phyloP scores from a whole-genome alignment of 805 yeast genomes.

The Clavispora phyllophila region DNA sequence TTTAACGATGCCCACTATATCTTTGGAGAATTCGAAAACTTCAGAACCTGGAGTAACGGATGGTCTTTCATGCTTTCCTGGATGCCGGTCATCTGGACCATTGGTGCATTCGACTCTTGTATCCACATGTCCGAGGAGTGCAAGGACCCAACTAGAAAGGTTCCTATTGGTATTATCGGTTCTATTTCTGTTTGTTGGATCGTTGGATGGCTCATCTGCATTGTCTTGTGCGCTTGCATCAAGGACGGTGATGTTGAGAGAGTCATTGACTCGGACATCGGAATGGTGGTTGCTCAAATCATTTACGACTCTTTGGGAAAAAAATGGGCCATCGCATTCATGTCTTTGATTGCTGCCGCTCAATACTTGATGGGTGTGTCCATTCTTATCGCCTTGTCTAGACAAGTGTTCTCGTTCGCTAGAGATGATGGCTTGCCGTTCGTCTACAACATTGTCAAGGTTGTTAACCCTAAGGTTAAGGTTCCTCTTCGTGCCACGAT shows the following conservation, averaged over 20 bases:
- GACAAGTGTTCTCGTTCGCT: conserved; percentile 71
- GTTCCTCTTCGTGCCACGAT: conserved; percentile 58
- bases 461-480: conserved; percentile 46
- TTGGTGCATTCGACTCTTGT: conserved; percentile 64
- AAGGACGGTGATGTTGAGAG: conserved; percentile 30
- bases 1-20: conserved; percentile 50
- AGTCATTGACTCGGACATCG: conserved; percentile 22
- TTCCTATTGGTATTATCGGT: conserved; percentile 58
- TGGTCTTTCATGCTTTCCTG: conserved; percentile 48
- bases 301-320: conserved; percentile 57
- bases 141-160: conserved; percentile 56
- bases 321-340: conserved; percentile 42
- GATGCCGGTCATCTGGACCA: conserved; percentile 69
- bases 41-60: conserved; percentile 52
- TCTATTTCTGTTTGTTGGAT: conserved; percentile 53
- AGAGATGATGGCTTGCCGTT: conserved; percentile 72
- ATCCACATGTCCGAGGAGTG: conserved; percentile 70
- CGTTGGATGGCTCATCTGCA: conserved; percentile 44
- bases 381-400: conserved; percentile 55
- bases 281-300: conserved; percentile 62
- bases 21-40: conserved; percentile 47
- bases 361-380: conserved; percentile 65
- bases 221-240: conserved; percentile 40
- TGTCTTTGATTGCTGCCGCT: conserved; percentile 50
- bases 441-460: conserved; percentile 25